Base-by-base conservation (phyloP, 2,329 filamentous ascomycete genomes). In the Aspergillus japonicus region DNA sequence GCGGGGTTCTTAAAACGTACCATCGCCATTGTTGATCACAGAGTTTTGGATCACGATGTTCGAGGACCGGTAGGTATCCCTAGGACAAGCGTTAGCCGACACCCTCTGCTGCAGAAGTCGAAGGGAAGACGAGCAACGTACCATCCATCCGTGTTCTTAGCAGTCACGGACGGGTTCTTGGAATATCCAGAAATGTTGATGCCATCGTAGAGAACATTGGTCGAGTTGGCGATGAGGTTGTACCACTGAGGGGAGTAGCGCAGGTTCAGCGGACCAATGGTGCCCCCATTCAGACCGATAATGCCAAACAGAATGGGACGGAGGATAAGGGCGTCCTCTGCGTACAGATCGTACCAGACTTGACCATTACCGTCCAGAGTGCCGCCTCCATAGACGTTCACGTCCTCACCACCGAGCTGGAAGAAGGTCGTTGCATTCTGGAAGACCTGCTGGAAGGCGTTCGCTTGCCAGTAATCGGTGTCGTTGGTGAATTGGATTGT, bases 391-490 rank as follows among this genome's bases (percentile, higher is more conserved):
- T 88, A 90, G 50, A 91, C 81, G 59, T 89, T 87, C 11, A 91
- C 84, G 72, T 85, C 86, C 21, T 82, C 77, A 31, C 88, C 88
- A 47, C 87, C 87, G 42, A 88, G 80, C 69, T 86, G 82, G 80
- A 87, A 89, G 78, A 89, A 89, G 1, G 85, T 85, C 0, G 85
- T 87, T 5, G 83, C 82, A 62, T 89, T 89, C 66, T 90, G 88
- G 75, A 85, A 91, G 5, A 76, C 78, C 26, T 87, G 86, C 57
- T 82, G 82, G 79, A 89, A 90, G 47, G 82, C 80, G 67, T 89
- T 81, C 8, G 79, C 80, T 63, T 87, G 81, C 88, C 88, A 90
- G 73, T 90, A 90, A 64, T 85, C 81, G 1, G 86, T 87, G 69
- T 91, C 85, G 54, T 87, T 82, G 57, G 83, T 84, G 75, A 90